A percentile compares a stretch with the other conserved stretches of the same genome.
Evolutionary conservation across 1,139 yeast genomes (phyloP).

Genomic region (Yamadazyma pseudoaaseri): DNA sequence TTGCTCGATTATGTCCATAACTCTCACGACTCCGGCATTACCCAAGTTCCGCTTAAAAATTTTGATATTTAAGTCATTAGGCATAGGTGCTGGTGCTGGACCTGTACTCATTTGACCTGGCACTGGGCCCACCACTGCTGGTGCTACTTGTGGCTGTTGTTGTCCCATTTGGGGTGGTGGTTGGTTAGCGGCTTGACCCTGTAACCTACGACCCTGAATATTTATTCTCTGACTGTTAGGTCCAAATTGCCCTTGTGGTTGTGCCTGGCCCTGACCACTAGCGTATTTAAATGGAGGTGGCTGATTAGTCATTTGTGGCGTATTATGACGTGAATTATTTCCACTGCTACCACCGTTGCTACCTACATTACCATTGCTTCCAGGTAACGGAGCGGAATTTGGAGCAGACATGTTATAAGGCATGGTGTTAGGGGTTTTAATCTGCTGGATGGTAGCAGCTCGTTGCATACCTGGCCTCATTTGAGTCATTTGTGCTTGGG

Average conservation of each 20-base stretch:
- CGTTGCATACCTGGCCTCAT: conserved; percentile 24
- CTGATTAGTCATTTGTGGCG: conserved; percentile 29
- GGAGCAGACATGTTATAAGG: conserved; percentile 18
- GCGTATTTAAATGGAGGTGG: conserved; percentile 10
- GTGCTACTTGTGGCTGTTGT: neutral
- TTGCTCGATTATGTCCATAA: conserved; percentile 38
- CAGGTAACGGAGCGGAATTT: conserved; percentile 26
- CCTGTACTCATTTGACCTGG: neutral
- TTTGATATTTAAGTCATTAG: conserved; percentile 36
- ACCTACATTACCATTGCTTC: conserved; percentile 13
- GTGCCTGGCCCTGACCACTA: neutral
- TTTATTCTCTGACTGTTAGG: conserved; percentile 1
- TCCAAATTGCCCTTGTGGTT: neutral
- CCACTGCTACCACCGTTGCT: conserved; percentile 18
- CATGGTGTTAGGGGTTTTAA: conserved; percentile 11
- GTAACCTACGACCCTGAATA: conserved; percentile 1
- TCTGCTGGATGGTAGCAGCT: conserved; percentile 19
- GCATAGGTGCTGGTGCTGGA: conserved; percentile 16
- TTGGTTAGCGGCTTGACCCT: neutral
- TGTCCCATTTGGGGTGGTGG: conserved; percentile 1
- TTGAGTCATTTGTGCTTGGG: conserved; percentile 12
- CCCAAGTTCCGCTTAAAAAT: conserved; percentile 42
- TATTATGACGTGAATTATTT: conserved; percentile 24
- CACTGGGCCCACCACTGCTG: conserved; percentile 1
- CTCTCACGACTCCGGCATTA: conserved; percentile 44